A percentile compares a stretch with the other conserved stretches of the same genome.
Evolutionary conservation across 2,329 filamentous ascomycete genomes (phyloP).

Genomic region (Scedosporium dehoogii): DNA sequence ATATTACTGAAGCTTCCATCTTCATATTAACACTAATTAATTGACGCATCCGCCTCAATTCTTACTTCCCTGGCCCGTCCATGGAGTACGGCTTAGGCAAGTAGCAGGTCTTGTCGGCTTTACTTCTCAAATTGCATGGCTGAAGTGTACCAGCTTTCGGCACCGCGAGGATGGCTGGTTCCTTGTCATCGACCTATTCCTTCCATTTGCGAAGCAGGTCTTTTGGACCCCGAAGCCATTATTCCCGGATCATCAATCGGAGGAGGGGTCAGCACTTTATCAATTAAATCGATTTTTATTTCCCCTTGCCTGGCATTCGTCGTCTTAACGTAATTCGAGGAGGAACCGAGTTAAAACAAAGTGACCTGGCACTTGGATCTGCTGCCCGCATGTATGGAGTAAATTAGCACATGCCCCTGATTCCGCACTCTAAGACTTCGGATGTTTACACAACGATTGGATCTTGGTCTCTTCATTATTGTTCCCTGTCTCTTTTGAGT

Average conservation of each 20-base stretch:
- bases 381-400: not conserved
- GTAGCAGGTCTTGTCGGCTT: not conserved
- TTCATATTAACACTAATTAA: not conserved
- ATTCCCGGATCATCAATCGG: not conserved
- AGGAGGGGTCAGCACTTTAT: not conserved
- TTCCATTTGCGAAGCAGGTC: too few species aligned
- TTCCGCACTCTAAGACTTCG: not conserved
- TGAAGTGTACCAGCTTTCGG: not conserved
- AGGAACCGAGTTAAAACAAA: not conserved
- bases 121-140: not conserved
- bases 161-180: too few species aligned
- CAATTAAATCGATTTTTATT: not conserved
- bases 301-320: not conserved
- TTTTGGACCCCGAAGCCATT: not conserved
- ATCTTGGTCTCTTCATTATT: not conserved
- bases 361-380: constrained; percentile 4
- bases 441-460: not conserved
- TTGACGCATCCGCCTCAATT: not conserved
- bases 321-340: not conserved
- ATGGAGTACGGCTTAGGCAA: not conserved
- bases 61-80: not conserved
- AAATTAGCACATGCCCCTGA: not conserved
- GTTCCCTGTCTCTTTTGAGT: not conserved
- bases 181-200: too few species aligned
- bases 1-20: not conserved